These are phyloP conservation scores for Neonectria magnoliae DNA, from an alignment of 2,329 filamentous ascomycete species.

Conservation along the genomic window DNA sequence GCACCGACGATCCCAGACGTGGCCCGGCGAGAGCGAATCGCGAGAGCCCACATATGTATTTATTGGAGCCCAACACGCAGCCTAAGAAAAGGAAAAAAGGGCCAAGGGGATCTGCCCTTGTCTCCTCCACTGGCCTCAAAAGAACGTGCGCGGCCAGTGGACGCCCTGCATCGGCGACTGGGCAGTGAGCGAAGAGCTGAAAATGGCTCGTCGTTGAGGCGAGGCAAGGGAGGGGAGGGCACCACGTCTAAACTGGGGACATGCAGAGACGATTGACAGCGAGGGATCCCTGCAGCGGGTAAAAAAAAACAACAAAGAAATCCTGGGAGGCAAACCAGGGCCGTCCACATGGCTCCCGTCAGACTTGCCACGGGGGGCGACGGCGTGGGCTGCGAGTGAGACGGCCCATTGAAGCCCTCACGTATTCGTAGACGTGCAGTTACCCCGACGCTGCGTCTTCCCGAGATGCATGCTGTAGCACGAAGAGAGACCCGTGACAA, in stretches of 20 bases:
- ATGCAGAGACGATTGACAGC: background rate
- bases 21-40: constrained; percentile 1
- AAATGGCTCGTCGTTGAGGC: constrained; percentile 13
- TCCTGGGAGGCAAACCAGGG: background rate
- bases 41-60: constrained; percentile 1
- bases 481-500: no score
- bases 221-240: background rate
- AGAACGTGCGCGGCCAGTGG: constrained; percentile 8
- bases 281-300: background rate
- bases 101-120: no score
- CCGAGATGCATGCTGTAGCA: background rate
- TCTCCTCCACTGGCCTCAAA: constrained; percentile 13
- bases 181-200: background rate
- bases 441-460: background rate
- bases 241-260: background rate
- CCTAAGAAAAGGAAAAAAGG: background rate
- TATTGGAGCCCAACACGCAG: constrained; percentile 4
- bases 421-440: no score
- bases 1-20: background rate
- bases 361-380: background rate
- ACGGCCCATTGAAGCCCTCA: background rate
- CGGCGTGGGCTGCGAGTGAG: no score
- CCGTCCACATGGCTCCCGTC: background rate
- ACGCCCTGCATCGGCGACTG: constrained; percentile 22
- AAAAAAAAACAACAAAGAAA: no score